Percentiles rank a stretch among this genome's conserved stretches.
Conservation (phyloP, 1,284 basidiomycete species). For the Naganishia albida region DNA sequence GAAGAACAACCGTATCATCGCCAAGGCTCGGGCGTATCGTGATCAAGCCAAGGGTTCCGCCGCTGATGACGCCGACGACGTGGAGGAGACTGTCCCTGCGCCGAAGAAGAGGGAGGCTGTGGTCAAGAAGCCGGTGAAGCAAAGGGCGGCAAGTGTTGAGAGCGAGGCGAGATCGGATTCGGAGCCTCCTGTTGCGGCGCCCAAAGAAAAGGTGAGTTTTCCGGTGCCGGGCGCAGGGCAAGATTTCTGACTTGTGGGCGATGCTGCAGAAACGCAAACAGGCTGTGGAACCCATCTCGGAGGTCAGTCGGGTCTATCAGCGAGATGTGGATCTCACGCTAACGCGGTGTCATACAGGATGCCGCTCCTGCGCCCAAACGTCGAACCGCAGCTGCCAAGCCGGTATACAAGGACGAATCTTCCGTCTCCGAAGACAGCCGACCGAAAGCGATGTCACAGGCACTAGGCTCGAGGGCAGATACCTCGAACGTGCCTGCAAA, state of each 20-base stretch:
- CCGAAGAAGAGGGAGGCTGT: not conserved
- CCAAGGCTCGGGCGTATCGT: constrained; percentile 17
- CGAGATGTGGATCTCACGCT: not conserved
- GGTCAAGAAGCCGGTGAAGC: constrained; percentile 10
- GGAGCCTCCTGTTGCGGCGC: constrained; percentile 1
- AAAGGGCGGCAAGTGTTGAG: constrained; percentile 3
- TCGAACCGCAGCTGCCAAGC: constrained; percentile 1
- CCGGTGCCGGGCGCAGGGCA: not conserved
- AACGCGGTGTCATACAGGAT: not conserved
- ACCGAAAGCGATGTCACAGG: constrained; percentile 3
- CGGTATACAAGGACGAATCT: constrained; percentile 11
- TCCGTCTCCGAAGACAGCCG: constrained; percentile 18
- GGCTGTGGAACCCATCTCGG: not conserved
- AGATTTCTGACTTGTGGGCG: too few relatives aligned
- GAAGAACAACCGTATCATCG: constrained; percentile 17
- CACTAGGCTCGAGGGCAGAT: constrained; percentile 5
- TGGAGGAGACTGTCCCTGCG: not conserved
- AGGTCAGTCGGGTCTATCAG: not conserved
- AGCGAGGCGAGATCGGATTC: constrained; percentile 1
- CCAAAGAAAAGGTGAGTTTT: constrained; percentile 14
- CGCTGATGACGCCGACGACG: not conserved
- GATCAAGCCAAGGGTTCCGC: constrained; percentile 22
- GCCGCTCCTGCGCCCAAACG: constrained; percentile 13
- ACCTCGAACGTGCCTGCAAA: constrained; percentile 1
- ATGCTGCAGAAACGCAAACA: constrained; percentile 17